Evolutionary conservation across 352 stramenopile genomes (phyloP).

Genomic region (Pythium biforme): DNA sequence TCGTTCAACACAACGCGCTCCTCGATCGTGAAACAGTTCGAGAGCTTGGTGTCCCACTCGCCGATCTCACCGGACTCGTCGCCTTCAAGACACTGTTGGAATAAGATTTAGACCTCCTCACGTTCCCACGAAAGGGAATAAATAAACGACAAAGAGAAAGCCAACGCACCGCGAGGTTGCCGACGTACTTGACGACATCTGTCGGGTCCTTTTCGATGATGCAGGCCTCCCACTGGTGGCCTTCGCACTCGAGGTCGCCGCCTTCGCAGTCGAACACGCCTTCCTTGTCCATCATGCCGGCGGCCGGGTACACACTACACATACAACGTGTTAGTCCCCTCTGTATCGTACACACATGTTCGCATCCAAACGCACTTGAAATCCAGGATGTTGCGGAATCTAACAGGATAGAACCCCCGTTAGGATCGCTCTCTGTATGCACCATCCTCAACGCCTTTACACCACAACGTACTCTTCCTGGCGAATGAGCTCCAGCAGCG

Average conservation of each 20-base stretch:
- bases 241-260: constrained; percentile 66
- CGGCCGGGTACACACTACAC: constrained; percentile 62
- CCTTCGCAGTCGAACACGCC: constrained; percentile 60
- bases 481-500: constrained; percentile 66
- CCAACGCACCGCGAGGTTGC: constrained; percentile 58
- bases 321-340: background rate
- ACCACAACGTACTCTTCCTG: constrained; percentile 47
- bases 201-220: constrained; percentile 71
- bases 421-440: too few relatives aligned
- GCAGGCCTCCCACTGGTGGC: constrained; percentile 69
- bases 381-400: constrained; percentile 69
- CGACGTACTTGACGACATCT: constrained; percentile 76
- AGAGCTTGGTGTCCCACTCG: constrained; percentile 70
- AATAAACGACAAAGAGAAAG: too few relatives aligned
- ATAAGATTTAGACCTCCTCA: background rate
- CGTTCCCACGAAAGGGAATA: too few relatives aligned
- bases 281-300: constrained; percentile 66
- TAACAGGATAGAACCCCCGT: constrained; percentile 19
- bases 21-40: constrained; percentile 66
- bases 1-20: constrained; percentile 52
- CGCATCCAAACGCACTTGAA: constrained; percentile 42
- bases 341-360: background rate
- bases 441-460: too few relatives aligned
- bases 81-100: constrained; percentile 67
- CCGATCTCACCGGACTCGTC: constrained; percentile 65